phyloP scores from a whole-genome alignment of 805 yeast species.

The Candida ovalis region DNA sequence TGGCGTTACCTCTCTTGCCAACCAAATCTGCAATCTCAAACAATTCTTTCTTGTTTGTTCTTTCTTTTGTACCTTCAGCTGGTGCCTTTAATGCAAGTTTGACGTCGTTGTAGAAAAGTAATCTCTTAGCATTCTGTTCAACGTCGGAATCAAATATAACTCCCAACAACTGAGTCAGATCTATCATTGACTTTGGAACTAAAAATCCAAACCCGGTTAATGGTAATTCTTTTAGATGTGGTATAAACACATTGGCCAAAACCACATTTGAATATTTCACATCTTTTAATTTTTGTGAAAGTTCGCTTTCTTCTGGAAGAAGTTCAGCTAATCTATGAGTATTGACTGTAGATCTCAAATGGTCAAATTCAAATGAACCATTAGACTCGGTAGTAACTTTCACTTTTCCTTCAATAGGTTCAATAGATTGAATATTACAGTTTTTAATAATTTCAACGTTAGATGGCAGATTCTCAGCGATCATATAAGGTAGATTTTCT shows the following conservation, averaged over 20 bases:
- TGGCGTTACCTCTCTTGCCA: conserved; percentile 13
- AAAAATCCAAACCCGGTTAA: conserved; percentile 79
- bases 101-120: conserved; percentile 22
- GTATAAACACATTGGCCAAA: conserved; percentile 65
- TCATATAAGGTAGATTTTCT: conserved; percentile 44
- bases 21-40: conserved; percentile 15
- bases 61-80: neutral
- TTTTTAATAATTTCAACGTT: conserved; percentile 41
- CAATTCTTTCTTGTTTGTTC: conserved; percentile 6
- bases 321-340: conserved; percentile 39
- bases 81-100: conserved; percentile 8
- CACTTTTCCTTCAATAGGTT: conserved; percentile 15
- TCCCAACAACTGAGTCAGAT: conserved; percentile 62
- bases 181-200: conserved; percentile 54
- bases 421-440: conserved; percentile 19
- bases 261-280: conserved; percentile 48
- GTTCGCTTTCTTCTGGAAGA: conserved; percentile 1
- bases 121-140: conserved; percentile 45
- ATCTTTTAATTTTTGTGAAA: conserved; percentile 14
- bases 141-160: conserved; percentile 88
- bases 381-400: conserved; percentile 13
- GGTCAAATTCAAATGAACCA: conserved; percentile 37
- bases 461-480: conserved; percentile 36
- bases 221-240: conserved; percentile 38
- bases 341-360: conserved; percentile 57